Evolutionary conservation across 495 filamentous ascomycete species (phyloP).

Genomic region (Staphylotrichum longicolle): DNA sequence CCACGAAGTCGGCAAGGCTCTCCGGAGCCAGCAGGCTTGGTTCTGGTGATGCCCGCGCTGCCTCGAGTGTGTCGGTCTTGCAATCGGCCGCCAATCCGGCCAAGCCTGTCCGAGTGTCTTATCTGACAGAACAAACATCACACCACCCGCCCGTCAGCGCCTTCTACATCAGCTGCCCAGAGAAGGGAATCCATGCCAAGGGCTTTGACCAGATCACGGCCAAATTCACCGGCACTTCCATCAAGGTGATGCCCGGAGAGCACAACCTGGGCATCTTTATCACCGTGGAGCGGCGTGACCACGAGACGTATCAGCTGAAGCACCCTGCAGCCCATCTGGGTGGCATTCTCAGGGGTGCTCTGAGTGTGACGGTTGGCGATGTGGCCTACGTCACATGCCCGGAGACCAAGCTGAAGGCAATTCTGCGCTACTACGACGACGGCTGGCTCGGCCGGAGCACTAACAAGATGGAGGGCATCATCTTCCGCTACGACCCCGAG

Average conservation of each 20-base stretch:
- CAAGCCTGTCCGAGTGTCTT: conserved; percentile 73
- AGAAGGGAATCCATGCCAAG: conserved; percentile 81
- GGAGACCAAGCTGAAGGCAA: conserved; percentile 83
- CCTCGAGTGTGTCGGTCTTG: conserved; percentile 46
- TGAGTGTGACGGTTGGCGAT: conserved; percentile 85
- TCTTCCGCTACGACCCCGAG: conserved; percentile 81
- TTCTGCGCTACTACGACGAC: conserved; percentile 89
- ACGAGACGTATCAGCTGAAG: conserved; percentile 92
- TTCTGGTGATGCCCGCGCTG: conserved; percentile 34
- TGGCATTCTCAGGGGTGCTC: conserved; percentile 75
- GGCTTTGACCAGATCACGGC: conserved; percentile 95
- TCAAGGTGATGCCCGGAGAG: conserved; percentile 84
- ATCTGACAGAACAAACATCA: conserved; percentile 95
- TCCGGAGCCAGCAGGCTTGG: conserved; percentile 26
- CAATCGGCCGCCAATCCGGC: conserved; percentile 42
- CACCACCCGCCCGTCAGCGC: conserved; percentile 97
- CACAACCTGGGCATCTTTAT: conserved; percentile 97
- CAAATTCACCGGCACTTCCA: conserved; percentile 94
- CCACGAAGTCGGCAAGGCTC: conserved; percentile 47
- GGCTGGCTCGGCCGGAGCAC: conserved; percentile 90
- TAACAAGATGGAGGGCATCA: conserved; percentile 84
- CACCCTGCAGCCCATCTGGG: conserved; percentile 93
- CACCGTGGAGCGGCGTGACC: conserved; percentile 70
- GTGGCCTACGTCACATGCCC: conserved; percentile 81
- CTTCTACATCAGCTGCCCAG: conserved; percentile 89